phyloP scores from a whole-genome alignment of 2,329 filamentous ascomycete genomes.

The Paecilomyces fulvus region DNA sequence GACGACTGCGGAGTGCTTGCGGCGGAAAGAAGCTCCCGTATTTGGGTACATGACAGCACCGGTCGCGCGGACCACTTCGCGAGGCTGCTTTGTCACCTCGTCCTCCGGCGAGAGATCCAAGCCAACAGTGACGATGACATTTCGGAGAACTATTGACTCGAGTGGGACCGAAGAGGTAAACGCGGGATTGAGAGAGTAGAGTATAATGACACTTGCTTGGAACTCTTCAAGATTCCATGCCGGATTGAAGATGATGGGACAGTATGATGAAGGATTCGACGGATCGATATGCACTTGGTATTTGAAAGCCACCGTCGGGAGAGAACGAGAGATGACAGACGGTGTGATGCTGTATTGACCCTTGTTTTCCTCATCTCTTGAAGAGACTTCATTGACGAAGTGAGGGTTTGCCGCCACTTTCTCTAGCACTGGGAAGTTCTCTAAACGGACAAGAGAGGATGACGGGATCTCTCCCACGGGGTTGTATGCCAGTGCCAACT shows the following conservation, averaged over 20 bases:
- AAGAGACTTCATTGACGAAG: constrained; percentile 63
- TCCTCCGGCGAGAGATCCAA: constrained; percentile 34
- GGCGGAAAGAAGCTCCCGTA: constrained; percentile 35
- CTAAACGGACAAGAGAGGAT: constrained; percentile 63
- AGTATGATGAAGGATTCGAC: constrained; percentile 47
- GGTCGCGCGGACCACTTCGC: constrained; percentile 32
- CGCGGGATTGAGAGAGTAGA: constrained; percentile 73
- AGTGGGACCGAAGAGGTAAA: constrained; percentile 41
- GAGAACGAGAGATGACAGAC: constrained; percentile 58
- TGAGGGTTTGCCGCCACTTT: constrained; percentile 90
- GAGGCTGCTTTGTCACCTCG: constrained; percentile 37
- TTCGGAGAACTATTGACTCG: constrained; percentile 55
- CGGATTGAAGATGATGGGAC: constrained; percentile 65
- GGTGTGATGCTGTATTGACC: constrained; percentile 76
- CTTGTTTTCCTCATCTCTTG: constrained; percentile 46
- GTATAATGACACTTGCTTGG: constrained; percentile 77
- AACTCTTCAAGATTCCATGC: constrained; percentile 76
- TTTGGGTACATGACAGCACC: constrained; percentile 40
- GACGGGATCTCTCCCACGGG: constrained; percentile 23
- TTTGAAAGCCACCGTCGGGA: constrained; percentile 69
- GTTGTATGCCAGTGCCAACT: constrained; percentile 83
- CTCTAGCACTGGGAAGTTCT: constrained; percentile 81
- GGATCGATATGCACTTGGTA: constrained; percentile 75
- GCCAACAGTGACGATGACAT: constrained; percentile 62
- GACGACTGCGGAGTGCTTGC: constrained; percentile 37